These are phyloP conservation scores for Xylaria polymorpha DNA, from an alignment of 2,329 filamentous ascomycete genomes.

Conservation along the genomic window DNA sequence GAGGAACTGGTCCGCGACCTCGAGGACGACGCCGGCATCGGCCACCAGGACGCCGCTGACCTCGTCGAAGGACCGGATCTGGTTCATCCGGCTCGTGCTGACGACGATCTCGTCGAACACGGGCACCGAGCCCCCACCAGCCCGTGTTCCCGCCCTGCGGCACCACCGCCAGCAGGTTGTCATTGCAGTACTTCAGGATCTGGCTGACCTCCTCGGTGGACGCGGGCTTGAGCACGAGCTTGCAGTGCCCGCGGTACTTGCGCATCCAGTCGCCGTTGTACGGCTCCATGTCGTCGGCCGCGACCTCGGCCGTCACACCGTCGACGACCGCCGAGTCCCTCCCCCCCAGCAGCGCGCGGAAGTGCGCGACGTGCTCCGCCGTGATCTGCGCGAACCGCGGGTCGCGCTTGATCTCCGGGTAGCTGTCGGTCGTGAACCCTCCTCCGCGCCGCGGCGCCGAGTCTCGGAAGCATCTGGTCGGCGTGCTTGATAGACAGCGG, in stretches of 20 bases:
- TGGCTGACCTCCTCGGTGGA: slow-evolving; percentile 90
- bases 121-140: slow-evolving; percentile 95
- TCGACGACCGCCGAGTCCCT: slow-evolving; percentile 84
- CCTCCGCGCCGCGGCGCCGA: slow-evolving; percentile 52
- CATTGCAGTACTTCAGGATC: slow-evolving; percentile 94
- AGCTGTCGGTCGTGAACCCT: slow-evolving; percentile 87
- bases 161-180: slow-evolving; percentile 90
- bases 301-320: slow-evolving; percentile 76
- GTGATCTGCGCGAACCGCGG: slow-evolving; percentile 79
- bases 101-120: slow-evolving; percentile 99
- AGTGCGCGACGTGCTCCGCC: slow-evolving; percentile 82
- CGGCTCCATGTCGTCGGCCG: slow-evolving; percentile 82
- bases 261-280: slow-evolving; percentile 99
- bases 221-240: slow-evolving; percentile 86
- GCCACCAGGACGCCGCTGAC: slow-evolving; percentile 90
- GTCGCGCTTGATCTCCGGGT: slow-evolving; percentile 85
- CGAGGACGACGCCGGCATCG: slow-evolving; percentile 91
- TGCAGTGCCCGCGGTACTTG: slow-evolving; percentile 93
- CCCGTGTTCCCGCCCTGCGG: slow-evolving; percentile 96
- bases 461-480: slow-evolving; percentile 44
- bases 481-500: slow-evolving; percentile 47
- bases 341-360: slow-evolving; percentile 84
- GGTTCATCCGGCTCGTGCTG: slow-evolving; percentile 89
- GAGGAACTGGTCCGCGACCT: slow-evolving; percentile 87
- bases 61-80: slow-evolving; percentile 90